Base-by-base conservation (phyloP, 192 early-diverging fungal species). In the Entomortierella chlamydospora region DNA sequence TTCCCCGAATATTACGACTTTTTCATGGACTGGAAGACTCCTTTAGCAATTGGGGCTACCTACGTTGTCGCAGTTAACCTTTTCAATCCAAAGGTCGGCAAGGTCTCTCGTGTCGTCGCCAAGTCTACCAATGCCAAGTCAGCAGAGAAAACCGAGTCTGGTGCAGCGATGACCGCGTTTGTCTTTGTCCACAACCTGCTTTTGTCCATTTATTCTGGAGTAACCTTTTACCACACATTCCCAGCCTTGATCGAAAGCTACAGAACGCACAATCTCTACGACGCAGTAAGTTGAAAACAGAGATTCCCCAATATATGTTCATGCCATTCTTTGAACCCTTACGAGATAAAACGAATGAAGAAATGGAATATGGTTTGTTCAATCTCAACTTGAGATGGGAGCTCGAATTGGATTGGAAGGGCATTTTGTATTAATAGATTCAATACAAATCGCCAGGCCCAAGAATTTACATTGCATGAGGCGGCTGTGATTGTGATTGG, bases 161-260 rank as follows among this genome's bases (percentile, higher is more conserved):
- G 72, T 8, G 31, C 74, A 29, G 81, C 83, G 34, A 92, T 95
- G 88, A 95, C 89, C 58, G 83, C 85, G 43, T 83, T 95, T 73
- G 90, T 94, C 18, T 89, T 93, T 70, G 52, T 91, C 15, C 95
- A 96, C 85, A 96, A 96, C 77, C 73, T 89, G 41, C 49, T 84
- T 25, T 81, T 96, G 23, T 88, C 86, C 41, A 66, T 91, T 8
- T 96, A 93, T 74, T 94, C 93, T 13, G 88, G 73, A 11, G 85
- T 89, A 56, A 92, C 92, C 5, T 96, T 94, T 61, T 70, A 86
- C 58, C 71, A 83, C 52, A 88, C 90, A 82, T 86, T 86, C 57
- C 82, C 84, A 8, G 77, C 74, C 68, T 84, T 90, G 82, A 52
- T 87, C 66, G 82, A 68, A 23, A 87, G 85, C 52, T 85, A 90